A percentile compares a stretch with the other conserved stretches of the same genome.
Evolutionary conservation across 2,329 filamentous ascomycete species (phyloP).

Genomic region (Nectriaceae sp.): DNA sequence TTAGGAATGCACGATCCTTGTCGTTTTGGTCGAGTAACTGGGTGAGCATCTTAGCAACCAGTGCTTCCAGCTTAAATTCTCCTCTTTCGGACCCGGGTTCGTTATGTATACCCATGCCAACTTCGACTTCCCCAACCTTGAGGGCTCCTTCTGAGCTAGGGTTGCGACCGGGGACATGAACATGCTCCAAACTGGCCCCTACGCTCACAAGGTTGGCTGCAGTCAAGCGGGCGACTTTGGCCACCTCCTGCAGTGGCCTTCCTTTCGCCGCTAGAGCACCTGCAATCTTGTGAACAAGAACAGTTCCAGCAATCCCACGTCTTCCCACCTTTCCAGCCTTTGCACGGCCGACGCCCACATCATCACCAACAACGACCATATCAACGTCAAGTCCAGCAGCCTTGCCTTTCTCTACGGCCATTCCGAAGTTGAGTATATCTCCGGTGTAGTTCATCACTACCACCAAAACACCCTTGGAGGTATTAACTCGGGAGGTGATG

Average conservation of each 20-base stretch:
- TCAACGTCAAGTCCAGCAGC: constrained; percentile 76
- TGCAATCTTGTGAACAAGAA: constrained; percentile 87
- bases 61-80: constrained; percentile 51
- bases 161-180: constrained; percentile 85
- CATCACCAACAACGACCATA: constrained; percentile 91
- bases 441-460: constrained; percentile 96
- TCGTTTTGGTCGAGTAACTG: constrained; percentile 69
- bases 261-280: constrained; percentile 80
- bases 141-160: constrained; percentile 59
- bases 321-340: constrained; percentile 90
- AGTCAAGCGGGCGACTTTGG: constrained; percentile 68
- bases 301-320: constrained; percentile 87
- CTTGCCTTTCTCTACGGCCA: constrained; percentile 89
- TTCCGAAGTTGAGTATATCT: constrained; percentile 87
- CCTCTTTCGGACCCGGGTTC: constrained; percentile 60
- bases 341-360: constrained; percentile 81
- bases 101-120: constrained; percentile 81
- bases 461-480: constrained; percentile 76
- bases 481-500: constrained; percentile 72
- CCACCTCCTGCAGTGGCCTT: constrained; percentile 67
- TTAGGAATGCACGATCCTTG: constrained; percentile 69
- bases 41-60: constrained; percentile 66
- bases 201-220: constrained; percentile 81
- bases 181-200: constrained; percentile 82
- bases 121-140: constrained; percentile 57